These are phyloP conservation scores for Flaveria ramosissima DNA, from an alignment of 129 eudicot species.

Conservation along the genomic window DNA sequence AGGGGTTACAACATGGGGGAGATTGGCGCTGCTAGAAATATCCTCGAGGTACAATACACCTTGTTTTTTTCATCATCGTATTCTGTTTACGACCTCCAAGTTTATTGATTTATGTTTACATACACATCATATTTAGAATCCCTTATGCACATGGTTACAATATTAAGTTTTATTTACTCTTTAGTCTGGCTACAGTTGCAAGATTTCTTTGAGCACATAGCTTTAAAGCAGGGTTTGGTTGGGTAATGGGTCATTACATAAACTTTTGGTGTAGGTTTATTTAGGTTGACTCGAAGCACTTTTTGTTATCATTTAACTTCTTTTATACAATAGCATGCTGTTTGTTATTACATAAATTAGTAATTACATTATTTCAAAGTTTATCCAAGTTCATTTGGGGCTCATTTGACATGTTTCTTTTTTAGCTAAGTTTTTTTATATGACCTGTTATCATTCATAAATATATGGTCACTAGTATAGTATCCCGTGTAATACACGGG, in stretches of 20 bases:
- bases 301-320: background rate
- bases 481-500: too few relatives aligned
- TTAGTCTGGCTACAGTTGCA: background rate
- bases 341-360: background rate
- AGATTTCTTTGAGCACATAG: background rate
- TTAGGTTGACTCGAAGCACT: background rate
- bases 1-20: slow-evolving; percentile 98
- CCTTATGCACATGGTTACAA: background rate
- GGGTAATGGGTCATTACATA: background rate
- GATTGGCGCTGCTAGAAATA: slow-evolving; percentile 91
- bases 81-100: background rate
- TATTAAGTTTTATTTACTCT: background rate
- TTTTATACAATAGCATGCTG: background rate
- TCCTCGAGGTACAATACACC: slow-evolving; percentile 64
- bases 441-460: background rate
- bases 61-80: background rate
- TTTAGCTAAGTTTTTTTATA: background rate
- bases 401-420: background rate
- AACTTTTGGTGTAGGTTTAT: background rate
- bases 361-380: background rate
- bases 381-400: background rate
- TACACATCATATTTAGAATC: background rate
- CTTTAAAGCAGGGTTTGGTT: background rate
- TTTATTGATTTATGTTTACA: background rate
- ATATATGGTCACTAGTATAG: background rate